Evolutionary conservation across 495 filamentous ascomycete species (phyloP), one percentile per base, ranked within the genome.

Genomic region (Usnea hakonensis): DNA sequence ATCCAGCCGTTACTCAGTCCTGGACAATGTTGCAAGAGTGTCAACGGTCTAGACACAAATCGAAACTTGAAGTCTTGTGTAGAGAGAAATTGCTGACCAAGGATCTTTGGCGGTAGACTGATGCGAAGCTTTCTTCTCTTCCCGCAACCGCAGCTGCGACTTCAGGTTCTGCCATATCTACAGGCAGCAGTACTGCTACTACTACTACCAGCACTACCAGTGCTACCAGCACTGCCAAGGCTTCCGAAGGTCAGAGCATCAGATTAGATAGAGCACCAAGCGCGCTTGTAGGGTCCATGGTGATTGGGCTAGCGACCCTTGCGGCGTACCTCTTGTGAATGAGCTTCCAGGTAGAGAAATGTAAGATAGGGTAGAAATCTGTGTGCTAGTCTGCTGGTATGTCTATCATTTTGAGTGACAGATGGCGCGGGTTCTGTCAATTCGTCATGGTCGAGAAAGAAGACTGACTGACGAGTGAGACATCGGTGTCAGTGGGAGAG

Each of bases 51-150:
- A 3, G 46, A 28, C 6, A n/a, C n/a, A 1, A 4, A 2, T 30
- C 23, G 16, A 30, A 7, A 26, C 23, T 16, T 26, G 7, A 48
- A 48, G 44, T 14, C 21, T 11, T 0, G 23, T 38, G 0, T 23
- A 17, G 23, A 40, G 5, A 26, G 10, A 13, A 55, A 40, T 0
- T 26, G 36, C 54, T 57, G 19, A 57, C 35, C 11, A 19, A 0
- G 0, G 6, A 5, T 0, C 28, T 21, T 14, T 40, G 19, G 21
- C 11, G 0, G 16, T 21, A 57, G 54, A 56, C 59, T 9, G 79
- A 81, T 60, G 23, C 66, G 14, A 55, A 44, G 21, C 69, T 79
- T 55, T 66, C 70, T 30, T 61, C 70, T 28, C 63, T 76, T 21
- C 58, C 58, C 37, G 36, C 63, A 5, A 41, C 57, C 40, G 48